Conservation (phyloP, 75 land plant species). For the Pseudotsuga menziesii region DNA sequence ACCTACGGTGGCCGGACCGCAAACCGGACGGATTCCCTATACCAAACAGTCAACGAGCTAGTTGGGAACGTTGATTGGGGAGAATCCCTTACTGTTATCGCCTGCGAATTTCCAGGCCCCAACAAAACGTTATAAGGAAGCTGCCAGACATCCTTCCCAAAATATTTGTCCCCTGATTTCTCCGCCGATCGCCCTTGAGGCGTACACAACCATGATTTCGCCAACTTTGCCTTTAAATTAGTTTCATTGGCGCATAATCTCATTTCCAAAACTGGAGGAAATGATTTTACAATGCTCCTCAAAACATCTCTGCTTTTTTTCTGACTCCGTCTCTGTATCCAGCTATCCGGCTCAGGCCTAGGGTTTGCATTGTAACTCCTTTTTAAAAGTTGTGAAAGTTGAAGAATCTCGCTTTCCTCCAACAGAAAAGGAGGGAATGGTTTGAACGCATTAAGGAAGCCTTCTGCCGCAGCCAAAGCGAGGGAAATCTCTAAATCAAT, state of each 20-base stretch:
- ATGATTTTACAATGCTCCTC: not conserved
- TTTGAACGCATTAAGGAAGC: constrained; percentile 18
- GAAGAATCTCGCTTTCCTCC: constrained; percentile 13
- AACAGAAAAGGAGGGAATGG: constrained; percentile 26
- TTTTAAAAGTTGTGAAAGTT: not conserved
- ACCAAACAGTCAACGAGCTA: no score
- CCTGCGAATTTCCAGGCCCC: no score
- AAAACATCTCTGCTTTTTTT: constrained; percentile 5
- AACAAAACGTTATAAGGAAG: no score
- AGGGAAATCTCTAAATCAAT: constrained; percentile 29
- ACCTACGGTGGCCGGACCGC: no score
- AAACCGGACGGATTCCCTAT: no score
- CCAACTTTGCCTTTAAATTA: no score
- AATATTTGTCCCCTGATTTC: no score
- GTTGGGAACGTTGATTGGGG: no score
- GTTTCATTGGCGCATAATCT: constrained; percentile 10
- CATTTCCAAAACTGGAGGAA: constrained; percentile 17
- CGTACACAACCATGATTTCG: no score
- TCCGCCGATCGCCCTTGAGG: no score
- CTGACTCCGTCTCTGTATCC: not conserved
- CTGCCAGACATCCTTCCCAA: no score
- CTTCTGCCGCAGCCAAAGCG: constrained; percentile 9
- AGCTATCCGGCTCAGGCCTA: not conserved
- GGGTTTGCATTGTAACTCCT: not conserved
- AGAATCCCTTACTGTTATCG: no score